Base-by-base conservation (phyloP, 2,329 filamentous ascomycete genomes). In the Cladosporium sphaerospermum region DNA sequence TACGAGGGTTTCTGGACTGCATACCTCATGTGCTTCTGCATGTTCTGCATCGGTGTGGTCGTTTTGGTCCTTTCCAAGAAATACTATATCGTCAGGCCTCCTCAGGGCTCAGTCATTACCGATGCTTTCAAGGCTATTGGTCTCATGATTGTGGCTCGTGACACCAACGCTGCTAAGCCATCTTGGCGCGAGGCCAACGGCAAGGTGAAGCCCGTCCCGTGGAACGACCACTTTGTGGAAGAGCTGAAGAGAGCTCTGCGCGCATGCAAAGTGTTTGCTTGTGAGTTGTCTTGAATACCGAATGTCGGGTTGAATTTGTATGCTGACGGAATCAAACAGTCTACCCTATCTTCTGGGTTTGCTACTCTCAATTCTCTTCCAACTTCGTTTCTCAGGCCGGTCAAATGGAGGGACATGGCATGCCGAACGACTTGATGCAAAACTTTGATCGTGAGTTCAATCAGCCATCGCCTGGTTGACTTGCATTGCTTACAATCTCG, bases 191-290 rank as follows among this genome's bases (percentile, higher is more conserved):
- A 73, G 14, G 78, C 75, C 55, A 70, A 79, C 56, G 72, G 75
- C 51, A 73, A 65, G 57, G 66, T 64, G 13, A 66, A 69, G 54
- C 63, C 69, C 4, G 68, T 81, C 18, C 72, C 75, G 0, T 89
- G 85, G 83, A 79, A 86, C 52, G 83, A 88, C 61, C 76, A 78
- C 60, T 89, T 89, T 60, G 73, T 89, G 45, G 84, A 87, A 2
- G 86, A 89, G 64, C 72, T 89, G 48, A 85, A 84, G 72, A 82
- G 83, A 39, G 79, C 79, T 2, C 66, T 83, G 10, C 64, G 75
- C 64, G 86, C 85, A 10, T 89, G 85, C 75, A 82, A 84, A 61
- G 84, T 88, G 50, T 88, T 89, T 49, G 53, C 68, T n/a, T 76
- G 36, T 39, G 16, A 39, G 36, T 14, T 28, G 23, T 28, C 23